These are phyloP conservation scores for Termitomyces sp. DNA, from an alignment of 768 basidiomycete species.

Conservation along the genomic window DNA sequence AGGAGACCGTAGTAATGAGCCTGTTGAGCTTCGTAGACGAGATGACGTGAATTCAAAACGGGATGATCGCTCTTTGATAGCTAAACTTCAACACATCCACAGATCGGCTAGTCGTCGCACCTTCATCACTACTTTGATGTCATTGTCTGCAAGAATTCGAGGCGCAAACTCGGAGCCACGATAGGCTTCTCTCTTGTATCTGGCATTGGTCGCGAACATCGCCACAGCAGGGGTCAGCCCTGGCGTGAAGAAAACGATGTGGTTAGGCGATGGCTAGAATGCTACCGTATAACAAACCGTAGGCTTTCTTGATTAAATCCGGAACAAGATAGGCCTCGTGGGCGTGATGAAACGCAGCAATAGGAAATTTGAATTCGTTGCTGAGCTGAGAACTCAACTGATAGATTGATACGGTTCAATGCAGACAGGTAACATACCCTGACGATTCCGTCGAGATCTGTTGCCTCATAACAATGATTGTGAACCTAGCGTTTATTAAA, in stretches of 20 bases:
- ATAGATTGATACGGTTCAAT: not conserved
- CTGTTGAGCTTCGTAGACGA: constrained; percentile 81
- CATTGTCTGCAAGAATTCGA: constrained; percentile 63
- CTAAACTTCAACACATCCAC: not conserved
- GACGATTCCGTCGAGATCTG: constrained; percentile 70
- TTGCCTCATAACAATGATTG: constrained; percentile 51
- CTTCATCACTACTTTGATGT: constrained; percentile 74
- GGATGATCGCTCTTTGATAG: constrained; percentile 59
- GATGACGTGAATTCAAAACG: constrained; percentile 62
- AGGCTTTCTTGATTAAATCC: constrained; percentile 64
- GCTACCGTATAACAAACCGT: constrained; percentile 35
- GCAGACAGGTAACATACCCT: constrained; percentile 38
- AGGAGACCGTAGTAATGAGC: constrained; percentile 78
- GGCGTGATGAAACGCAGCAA: constrained; percentile 76
- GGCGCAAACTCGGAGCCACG: constrained; percentile 78
- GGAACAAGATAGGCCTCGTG: constrained; percentile 82
- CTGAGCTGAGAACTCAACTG: constrained; percentile 45
- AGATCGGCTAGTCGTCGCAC: constrained; percentile 22
- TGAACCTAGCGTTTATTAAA: constrained; percentile 33
- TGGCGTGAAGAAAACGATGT: constrained; percentile 10
- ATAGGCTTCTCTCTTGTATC: constrained; percentile 81
- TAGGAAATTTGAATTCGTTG: constrained; percentile 79
- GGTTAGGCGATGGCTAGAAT: not conserved
- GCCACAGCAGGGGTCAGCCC: constrained; percentile 72
- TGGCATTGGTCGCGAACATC: constrained; percentile 55